phyloP scores from a whole-genome alignment of 2,329 filamentous ascomycete species.

The Juglanconis juglandina region DNA sequence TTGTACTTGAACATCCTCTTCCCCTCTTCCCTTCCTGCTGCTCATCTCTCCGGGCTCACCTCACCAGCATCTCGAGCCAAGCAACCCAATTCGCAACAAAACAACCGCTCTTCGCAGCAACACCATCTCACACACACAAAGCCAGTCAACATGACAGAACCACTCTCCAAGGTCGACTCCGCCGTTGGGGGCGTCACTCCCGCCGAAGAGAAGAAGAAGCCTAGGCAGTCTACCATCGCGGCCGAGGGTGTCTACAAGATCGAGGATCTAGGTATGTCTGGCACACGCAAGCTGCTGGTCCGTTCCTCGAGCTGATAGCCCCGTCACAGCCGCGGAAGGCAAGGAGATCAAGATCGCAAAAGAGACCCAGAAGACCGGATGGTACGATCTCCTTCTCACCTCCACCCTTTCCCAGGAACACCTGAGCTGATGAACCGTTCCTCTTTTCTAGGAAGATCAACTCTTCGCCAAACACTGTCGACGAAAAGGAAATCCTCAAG shows the following conservation, averaged over 20 bases:
- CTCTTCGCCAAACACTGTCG: constrained; percentile 71
- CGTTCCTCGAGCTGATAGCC: not conserved
- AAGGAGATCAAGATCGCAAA: constrained; percentile 68
- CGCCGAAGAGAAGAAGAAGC: constrained; percentile 60
- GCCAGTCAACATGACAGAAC: constrained; percentile 41
- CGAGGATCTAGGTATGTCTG: constrained; percentile 74
- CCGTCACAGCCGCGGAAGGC: constrained; percentile 57
- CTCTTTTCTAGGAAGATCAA: constrained; percentile 76
- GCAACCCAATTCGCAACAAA: not conserved
- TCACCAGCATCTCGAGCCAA: not conserved
- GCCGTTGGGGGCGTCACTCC: constrained; percentile 77
- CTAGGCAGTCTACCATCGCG: constrained; percentile 70
- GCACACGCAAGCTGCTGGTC: not conserved
- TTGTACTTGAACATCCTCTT: constrained; percentile 6
- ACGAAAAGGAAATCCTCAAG: constrained; percentile 82
- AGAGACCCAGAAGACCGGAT: constrained; percentile 84
- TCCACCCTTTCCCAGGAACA: not conserved
- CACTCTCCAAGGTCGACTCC: constrained; percentile 86
- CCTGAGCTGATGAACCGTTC: not conserved
- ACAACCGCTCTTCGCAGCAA: not conserved
- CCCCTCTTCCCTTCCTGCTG: constrained; percentile 13
- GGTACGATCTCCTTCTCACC: constrained; percentile 55
- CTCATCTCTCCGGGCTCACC: not conserved
- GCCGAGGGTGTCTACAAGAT: constrained; percentile 76
- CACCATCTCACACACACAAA: constrained; percentile 18